Conservation (phyloP, 345 rosid genomes). For the Salix purpurea region DNA sequence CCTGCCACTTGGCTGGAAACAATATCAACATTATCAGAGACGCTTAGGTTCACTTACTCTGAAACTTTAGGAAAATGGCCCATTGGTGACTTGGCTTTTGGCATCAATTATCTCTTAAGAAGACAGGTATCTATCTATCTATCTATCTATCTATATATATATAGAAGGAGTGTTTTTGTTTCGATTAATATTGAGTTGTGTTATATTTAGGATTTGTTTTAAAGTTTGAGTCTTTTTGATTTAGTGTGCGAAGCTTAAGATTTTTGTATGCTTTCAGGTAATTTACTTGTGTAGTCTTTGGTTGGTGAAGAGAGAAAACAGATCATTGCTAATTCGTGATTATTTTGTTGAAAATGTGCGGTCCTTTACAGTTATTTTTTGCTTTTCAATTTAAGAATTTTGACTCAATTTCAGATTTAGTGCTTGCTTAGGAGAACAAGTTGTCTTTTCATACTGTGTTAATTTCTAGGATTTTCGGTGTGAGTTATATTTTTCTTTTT, state of each 20-base stretch:
- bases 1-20: constrained; percentile 96
- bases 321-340: not conserved
- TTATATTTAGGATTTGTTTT: not conserved
- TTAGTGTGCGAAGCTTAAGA: not conserved
- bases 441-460: too few relatives aligned
- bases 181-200: not conserved
- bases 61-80: constrained; percentile 99
- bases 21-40: constrained; percentile 74
- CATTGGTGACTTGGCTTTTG: constrained; percentile 89
- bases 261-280: not conserved
- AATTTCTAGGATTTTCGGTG: not conserved
- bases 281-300: not conserved
- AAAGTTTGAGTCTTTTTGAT: not conserved
- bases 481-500: not conserved
- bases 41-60: constrained; percentile 82
- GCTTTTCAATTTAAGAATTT: not conserved
- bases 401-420: not conserved
- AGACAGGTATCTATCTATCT: constrained; percentile 52
- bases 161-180: not conserved
- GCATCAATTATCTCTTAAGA: constrained; percentile 84
- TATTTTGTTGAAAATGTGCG: too few relatives aligned
- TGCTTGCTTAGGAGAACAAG: too few relatives aligned
- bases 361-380: too few relatives aligned
- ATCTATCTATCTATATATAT: constrained; percentile 7
- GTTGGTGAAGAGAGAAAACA: not conserved